Percentiles rank a stretch among this genome's conserved stretches.
Evolutionary conservation across 352 stramenopile genomes (phyloP).

Genomic region (Lagenidium giganteum): DNA sequence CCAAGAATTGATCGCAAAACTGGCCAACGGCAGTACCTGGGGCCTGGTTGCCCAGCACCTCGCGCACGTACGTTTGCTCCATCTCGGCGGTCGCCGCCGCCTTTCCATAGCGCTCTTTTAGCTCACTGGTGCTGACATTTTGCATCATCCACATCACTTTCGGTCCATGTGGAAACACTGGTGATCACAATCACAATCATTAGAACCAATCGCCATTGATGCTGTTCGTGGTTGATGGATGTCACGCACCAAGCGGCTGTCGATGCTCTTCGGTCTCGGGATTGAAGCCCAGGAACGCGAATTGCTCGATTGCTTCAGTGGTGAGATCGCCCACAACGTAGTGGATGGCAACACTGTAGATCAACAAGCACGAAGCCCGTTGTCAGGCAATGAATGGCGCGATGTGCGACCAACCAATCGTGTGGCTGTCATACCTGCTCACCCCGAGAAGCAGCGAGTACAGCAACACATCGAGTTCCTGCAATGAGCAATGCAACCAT

Average conservation of each 20-base stretch:
- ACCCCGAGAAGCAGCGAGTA: slow-evolving; percentile 63
- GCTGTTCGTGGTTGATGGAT: too few species aligned
- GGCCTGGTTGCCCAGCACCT: slow-evolving; percentile 29
- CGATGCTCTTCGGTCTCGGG: slow-evolving; percentile 15
- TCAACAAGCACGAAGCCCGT: background rate
- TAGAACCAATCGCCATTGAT: too few species aligned
- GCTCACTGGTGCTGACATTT: slow-evolving; percentile 45
- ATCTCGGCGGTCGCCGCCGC: slow-evolving; percentile 47
- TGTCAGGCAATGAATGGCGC: too few species aligned
- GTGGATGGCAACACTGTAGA: slow-evolving; percentile 58
- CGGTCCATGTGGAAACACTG: slow-evolving; percentile 67
- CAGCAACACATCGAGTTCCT: slow-evolving; percentile 51
- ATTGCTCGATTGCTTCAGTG: slow-evolving; percentile 37
- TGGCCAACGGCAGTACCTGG: slow-evolving; percentile 10
- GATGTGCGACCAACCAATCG: too few species aligned
- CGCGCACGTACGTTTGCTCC: slow-evolving; percentile 58
- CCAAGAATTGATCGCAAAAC: slow-evolving; percentile 40
- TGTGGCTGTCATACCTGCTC: slow-evolving; percentile 46
- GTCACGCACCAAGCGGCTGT: slow-evolving; percentile 21
- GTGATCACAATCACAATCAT: background rate
- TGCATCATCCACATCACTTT: slow-evolving; percentile 73
- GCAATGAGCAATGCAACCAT: background rate
- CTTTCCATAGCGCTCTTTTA: slow-evolving; percentile 62
- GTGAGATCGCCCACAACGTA: slow-evolving; percentile 52
- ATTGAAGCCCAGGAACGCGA: slow-evolving; percentile 46